These are phyloP conservation scores for Actinomortierella wolfii DNA, from an alignment of 371 early-diverging fungal genomes.

Conservation along the genomic window DNA sequence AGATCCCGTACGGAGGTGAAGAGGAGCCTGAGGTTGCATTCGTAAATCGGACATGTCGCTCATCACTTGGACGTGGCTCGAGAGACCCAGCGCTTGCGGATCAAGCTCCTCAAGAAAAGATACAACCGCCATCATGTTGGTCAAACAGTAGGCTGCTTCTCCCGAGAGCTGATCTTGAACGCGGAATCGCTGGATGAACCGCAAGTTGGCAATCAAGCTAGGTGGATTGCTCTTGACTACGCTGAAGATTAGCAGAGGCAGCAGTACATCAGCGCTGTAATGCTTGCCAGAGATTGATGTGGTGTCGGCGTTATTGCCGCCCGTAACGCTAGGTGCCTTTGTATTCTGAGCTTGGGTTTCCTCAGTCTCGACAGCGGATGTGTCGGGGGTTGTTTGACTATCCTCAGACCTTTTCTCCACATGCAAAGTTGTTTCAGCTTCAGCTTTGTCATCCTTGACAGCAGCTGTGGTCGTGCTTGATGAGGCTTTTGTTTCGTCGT, in stretches of 20 bases:
- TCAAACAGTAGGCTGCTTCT: conserved; percentile 55
- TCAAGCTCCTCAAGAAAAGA: conserved; percentile 34
- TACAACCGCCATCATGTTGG: conserved; percentile 47
- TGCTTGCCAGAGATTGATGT: conserved; percentile 8
- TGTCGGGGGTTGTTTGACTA: no score
- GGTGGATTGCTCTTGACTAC: conserved; percentile 72
- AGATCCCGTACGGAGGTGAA: no score
- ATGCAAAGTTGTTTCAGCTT: no score
- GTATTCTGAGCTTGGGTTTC: no score
- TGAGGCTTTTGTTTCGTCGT: no score
- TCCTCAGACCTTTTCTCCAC: no score
- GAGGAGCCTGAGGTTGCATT: background rate
- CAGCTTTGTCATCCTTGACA: no score
- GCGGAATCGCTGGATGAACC: conserved; percentile 57
- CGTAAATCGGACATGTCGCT: conserved; percentile 38
- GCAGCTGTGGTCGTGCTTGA: no score
- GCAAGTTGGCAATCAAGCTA: conserved; percentile 66
- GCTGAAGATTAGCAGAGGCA: conserved; percentile 71
- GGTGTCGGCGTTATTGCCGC: no score
- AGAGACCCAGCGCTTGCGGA: conserved; percentile 29
- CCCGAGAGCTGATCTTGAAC: conserved; percentile 52
- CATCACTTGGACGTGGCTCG: conserved; percentile 24
- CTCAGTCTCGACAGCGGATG: no score
- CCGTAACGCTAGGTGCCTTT: no score
- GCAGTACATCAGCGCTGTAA: conserved; percentile 63